Evolutionary conservation across 2,329 filamentous ascomycete genomes (phyloP).

Genomic region (Onygenales sp.): DNA sequence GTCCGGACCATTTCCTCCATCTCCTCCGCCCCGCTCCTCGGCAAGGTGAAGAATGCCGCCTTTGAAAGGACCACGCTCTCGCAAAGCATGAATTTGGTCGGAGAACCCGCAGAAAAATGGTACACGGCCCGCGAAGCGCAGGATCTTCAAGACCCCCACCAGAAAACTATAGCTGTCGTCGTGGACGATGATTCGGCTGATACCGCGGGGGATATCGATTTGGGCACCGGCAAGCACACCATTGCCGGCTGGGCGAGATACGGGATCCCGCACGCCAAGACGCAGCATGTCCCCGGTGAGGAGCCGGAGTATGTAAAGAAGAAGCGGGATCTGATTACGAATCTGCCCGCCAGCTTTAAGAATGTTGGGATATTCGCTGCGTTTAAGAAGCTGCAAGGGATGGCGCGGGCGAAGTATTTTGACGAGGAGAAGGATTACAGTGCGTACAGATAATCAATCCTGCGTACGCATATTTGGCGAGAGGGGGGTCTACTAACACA

Average conservation of each 20-base stretch:
- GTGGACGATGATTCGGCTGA: neutral
- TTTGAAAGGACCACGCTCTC: neutral
- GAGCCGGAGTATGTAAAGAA: neutral
- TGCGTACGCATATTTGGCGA: neutral
- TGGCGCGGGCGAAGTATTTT: constrained; percentile 1
- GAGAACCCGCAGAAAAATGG: neutral
- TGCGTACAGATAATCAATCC: neutral
- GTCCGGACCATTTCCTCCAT: neutral
- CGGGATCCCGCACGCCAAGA: neutral
- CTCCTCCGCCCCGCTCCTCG: neutral
- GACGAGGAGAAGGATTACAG: constrained; percentile 5
- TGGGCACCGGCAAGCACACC: neutral
- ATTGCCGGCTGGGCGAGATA: neutral
- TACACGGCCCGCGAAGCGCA: neutral
- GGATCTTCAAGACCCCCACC: constrained; percentile 1
- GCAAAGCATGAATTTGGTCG: neutral
- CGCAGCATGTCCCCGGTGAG: neutral
- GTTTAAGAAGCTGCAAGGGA: neutral
- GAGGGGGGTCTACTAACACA: neutral
- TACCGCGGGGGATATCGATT: neutral
- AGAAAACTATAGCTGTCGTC: neutral
- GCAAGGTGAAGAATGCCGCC: neutral
- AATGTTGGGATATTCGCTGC: neutral
- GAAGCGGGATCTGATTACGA: neutral
- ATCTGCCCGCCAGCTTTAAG: neutral